Evolutionary conservation across 2,329 filamentous ascomycete species (phyloP), one percentile per base, ranked within the genome.

Genomic region (Epichloe festucae): DNA sequence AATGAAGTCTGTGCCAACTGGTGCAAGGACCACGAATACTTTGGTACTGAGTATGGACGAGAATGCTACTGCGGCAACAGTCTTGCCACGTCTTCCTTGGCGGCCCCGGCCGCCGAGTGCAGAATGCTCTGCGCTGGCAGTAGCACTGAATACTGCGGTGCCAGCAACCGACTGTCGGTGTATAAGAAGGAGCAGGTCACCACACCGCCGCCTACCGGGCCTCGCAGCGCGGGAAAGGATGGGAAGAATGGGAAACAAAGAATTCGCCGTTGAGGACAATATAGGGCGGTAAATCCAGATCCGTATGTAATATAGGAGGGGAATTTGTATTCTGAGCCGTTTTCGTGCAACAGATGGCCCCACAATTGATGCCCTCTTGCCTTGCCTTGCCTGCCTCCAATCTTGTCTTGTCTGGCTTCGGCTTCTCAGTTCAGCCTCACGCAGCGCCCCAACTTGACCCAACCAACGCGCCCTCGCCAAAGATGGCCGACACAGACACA

Each of bases 61-160:
- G 63, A 67, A 55, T 67, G 67, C 54, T 70, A 66, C 56, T 69
- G 67, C 52, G 65, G 66, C n/a, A 54, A 65, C 46, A 50, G 52
- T 6, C 54, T 70, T 21, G 59, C 52, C 4, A 45, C 53, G n/a
- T 59, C 55, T 5, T 65, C 65, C n/a, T 53, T 59, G 2, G 58
- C 57, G 49, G 66, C 61, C 4, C 53, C 62, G 2, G 57, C 52
- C 23, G 53, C 51, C 2, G 69, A 73, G 23, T 74, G 71, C 58
- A 58, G 52, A 5, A 72, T 74, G 67, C 55, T 63, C 17, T 74
- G 71, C 57, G 62, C 61, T 2, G 71, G 71, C 1, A 66, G 65
- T 48, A 56, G 52, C 12, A 45, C 49, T 1, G 61, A 72, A 60
- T 67, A 62, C 51, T 74, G 72, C 51, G 72, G 72, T 19, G 68